phyloP scores from a whole-genome alignment of 2,329 filamentous ascomycete species.

The Talaromyces sp. region DNA sequence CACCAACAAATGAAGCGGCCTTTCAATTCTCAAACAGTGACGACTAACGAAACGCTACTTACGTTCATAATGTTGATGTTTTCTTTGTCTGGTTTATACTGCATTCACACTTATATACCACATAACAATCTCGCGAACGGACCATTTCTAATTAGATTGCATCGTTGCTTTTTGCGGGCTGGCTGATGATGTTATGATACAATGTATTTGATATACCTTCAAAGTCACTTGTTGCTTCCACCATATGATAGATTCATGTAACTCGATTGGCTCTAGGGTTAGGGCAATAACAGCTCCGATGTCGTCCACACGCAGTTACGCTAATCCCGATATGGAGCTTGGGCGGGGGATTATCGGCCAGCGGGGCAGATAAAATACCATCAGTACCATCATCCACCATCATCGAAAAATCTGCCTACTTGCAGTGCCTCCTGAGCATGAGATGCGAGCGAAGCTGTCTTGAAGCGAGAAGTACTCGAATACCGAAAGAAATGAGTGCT shows the following conservation, averaged over 20 bases:
- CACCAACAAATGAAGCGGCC: background rate
- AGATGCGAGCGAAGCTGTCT: too few relatives aligned
- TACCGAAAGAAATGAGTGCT: background rate
- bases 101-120: conserved; percentile 8
- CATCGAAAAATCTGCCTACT: background rate
- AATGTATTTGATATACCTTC: conserved; percentile 1
- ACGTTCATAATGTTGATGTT: background rate
- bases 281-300: conserved; percentile 13
- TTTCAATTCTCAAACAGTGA: background rate
- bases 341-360: conserved; percentile 17
- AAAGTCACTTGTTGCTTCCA: background rate
- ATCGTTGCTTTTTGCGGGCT: background rate
- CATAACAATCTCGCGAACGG: background rate
- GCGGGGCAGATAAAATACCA: conserved; percentile 16
- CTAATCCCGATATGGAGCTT: conserved; percentile 15
- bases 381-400: background rate
- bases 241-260: background rate
- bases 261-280: background rate
- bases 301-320: conserved; percentile 6
- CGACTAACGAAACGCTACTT: conserved; percentile 1
- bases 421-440: background rate
- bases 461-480: background rate
- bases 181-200: background rate
- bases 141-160: background rate
- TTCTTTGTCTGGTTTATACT: background rate